Evolutionary conservation across 495 filamentous ascomycete genomes (phyloP), one percentile per base, ranked within the genome.

Genomic region (Filosporella fistucella): DNA sequence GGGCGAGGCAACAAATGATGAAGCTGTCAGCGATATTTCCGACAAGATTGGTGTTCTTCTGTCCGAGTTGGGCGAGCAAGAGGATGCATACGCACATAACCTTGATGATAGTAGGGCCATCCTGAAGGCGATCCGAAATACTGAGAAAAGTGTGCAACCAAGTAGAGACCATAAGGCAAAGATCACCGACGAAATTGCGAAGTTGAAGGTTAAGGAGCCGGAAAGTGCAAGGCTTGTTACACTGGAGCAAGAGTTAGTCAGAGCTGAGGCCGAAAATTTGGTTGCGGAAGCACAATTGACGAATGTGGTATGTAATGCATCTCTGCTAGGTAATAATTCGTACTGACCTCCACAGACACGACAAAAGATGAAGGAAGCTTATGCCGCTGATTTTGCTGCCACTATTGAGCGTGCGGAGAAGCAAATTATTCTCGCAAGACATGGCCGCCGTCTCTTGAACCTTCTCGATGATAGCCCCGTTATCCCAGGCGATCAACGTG

Each of bases 241-340:
- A 22, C 72, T 97, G 33, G 93, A 98, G 74, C 91, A 96, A 71
- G 93, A 98, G 72, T 78, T 98, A 36, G 91, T 96, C 5, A 72
- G 93, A 51, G 89, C 89, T 13, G 94, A 97, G 74, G 93, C 93
- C 5, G 90, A 96, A 73, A 90, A 85, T 51, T 64, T 97, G 45
- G 93, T 98, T 55, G 94, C 93, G 2, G 94, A 98, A 66, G 94
- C 94, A 17, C 93, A 98, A 68, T 72, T 98, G 68, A 91, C 86
- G 42, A 97, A 97, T 65, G 80, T 95, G 51, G 88, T 91, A 71
- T 16, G 80, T 64, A 16, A 6, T 30, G 17, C 32, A 18, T 14
- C 32, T 38, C 14, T 37, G 12, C 4, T 25, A 14, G 8, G 17
- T 14, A 9, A n/a, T n/a, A 5, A 4, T 6, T 24, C 29, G 45